phyloP scores from a whole-genome alignment of 2,329 filamentous ascomycete genomes.

The Metarhizium humberi region DNA sequence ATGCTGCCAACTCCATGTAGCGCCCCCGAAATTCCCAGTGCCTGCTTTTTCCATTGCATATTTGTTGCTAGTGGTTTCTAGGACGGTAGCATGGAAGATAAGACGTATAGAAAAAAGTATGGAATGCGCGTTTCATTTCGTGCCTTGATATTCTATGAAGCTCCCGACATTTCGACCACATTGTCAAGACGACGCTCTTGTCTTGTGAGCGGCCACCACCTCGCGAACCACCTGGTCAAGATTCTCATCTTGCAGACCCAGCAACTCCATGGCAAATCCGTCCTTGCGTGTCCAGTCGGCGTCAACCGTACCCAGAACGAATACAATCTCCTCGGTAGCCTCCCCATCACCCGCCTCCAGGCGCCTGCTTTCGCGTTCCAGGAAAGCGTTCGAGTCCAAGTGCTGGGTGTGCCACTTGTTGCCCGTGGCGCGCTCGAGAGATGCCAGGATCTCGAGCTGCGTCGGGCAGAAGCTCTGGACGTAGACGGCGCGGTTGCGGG shows the following conservation, averaged over 20 bases:
- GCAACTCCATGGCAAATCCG: constrained; percentile 36
- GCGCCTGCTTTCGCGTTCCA: constrained; percentile 26
- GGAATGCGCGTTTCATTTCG: neutral
- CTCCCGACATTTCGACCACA: neutral
- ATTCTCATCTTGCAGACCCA: constrained; percentile 36
- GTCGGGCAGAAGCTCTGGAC: constrained; percentile 37
- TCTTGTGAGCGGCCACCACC: constrained; percentile 19
- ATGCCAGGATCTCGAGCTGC: constrained; percentile 36
- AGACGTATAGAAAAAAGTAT: no score
- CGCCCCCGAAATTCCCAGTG: no score
- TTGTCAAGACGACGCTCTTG: neutral
- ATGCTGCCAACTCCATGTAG: no score
- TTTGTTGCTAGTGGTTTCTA: no score
- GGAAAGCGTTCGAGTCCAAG: constrained; percentile 28
- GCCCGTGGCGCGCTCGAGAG: constrained; percentile 41
- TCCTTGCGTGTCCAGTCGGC: constrained; percentile 37
- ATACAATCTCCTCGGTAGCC: constrained; percentile 38
- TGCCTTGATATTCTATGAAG: neutral
- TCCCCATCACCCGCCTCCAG: constrained; percentile 27
- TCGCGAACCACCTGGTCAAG: constrained; percentile 30
- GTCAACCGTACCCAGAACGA: constrained; percentile 36
- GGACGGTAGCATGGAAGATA: no score
- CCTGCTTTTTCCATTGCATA: no score
- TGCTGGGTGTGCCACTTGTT: constrained; percentile 24
- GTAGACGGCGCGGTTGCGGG: constrained; percentile 40